Base-by-base conservation (phyloP, 179 eudicot species). In the Vitellaria paradoxa region DNA sequence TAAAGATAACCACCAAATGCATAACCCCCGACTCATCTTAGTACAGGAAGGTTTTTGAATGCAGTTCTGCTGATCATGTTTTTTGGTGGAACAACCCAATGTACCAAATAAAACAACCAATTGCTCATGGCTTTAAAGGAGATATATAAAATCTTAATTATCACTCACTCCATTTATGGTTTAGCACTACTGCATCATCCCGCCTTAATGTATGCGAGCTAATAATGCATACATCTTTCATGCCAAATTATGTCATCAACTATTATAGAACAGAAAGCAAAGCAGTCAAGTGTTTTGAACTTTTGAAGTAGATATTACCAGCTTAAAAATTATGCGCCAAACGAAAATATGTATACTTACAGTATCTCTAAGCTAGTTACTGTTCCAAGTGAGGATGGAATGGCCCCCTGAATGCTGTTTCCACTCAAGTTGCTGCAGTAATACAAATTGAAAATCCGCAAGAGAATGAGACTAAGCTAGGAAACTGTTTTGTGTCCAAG, bases 401-500 rank as follows among this genome's bases (percentile, higher is more conserved):
- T 91, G 56, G 85, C 30, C 70, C 99, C 98, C 50, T 79, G 89
- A 80, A 96, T 92, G 91, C 89, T 94, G 80, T 96, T 94, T 78
- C 93, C 98, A 77, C 98, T 96, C 81, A 96, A 87, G 86, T 96
- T 96, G 87, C 98, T 96, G 92, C 50, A 79, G 5, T 74, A 72
- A 74, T 70, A 74, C 57, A 74, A 74, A 49, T 68, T 17, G 26
- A 63, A 50, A 23, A 50, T 7, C 12, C 0, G 6, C 40, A 68
- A 24, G 53, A 65, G 5, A 13, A 65, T 21, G 23, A 42, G 21
- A 75, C 30, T 17, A 52, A 52, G 50, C 59, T 26, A 53, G n/a
- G 15, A 40, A 72, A 10, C 15, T 52, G 24, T 6, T 6, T 26
- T 52, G 9, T 8, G 70, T 30, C 53, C 49, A 23, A 21, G 64